A percentile compares a stretch with the other conserved stretches of the same genome.
Conservation (phyloP, 148 eudicot species). For the Gaultheria prostrata region DNA sequence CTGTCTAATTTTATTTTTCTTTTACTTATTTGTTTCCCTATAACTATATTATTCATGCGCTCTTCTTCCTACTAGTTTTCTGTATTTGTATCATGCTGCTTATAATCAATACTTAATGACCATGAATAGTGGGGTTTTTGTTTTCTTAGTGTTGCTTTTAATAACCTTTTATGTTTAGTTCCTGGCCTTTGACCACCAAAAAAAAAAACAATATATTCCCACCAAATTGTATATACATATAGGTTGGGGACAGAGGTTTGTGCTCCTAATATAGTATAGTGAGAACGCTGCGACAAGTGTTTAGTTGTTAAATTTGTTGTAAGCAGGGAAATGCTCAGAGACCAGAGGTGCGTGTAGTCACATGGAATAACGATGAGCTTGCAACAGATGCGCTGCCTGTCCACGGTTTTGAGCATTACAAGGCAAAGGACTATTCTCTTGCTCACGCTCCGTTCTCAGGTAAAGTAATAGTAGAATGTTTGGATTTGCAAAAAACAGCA, state of each 20-base stretch:
- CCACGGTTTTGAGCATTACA: constrained; percentile 96
- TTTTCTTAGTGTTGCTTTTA: neutral
- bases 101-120: neutral
- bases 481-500: constrained; percentile 10
- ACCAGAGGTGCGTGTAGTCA: constrained; percentile 95
- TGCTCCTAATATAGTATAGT: constrained; percentile 1
- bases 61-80: neutral
- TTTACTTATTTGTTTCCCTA: neutral
- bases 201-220: neutral
- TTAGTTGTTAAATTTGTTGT: constrained; percentile 18
- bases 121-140: neutral
- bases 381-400: constrained; percentile 97
- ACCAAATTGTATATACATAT: neutral
- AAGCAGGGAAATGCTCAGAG: constrained; percentile 90
- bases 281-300: constrained; percentile 1
- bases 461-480: constrained; percentile 21
- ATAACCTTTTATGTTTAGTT: constrained; percentile 1
- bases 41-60: neutral
- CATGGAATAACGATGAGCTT: constrained; percentile 95
- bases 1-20: constrained; percentile 1
- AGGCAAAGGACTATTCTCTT: constrained; percentile 90
- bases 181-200: neutral
- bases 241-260: neutral
- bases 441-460: constrained; percentile 94
- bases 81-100: neutral